Evolutionary conservation across 164 flowering plant species (phyloP), one percentile per base, ranked within the genome.

Genomic region (Houttuynia cordata): DNA sequence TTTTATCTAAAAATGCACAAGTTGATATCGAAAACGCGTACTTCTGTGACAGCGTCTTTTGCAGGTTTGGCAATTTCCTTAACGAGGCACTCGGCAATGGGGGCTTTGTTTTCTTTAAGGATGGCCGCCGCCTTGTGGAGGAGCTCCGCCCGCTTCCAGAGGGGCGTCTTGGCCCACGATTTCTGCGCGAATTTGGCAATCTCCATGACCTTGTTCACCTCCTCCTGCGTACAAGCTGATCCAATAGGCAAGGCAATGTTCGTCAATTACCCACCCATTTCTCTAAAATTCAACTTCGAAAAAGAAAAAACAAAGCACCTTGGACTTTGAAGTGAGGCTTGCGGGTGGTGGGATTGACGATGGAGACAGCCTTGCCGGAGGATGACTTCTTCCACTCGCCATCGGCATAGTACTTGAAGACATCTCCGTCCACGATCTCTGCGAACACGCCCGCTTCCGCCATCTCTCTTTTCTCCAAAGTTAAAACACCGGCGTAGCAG

Each of bases 11-110:
- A 30, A 30, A 30, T 30, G 37, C 6, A 2, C 49, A 45, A 45
- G 49, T 13, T 8, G 13, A 41, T 13, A 41, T 41, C 45, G 3
- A 41, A 41, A 13, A 9, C 0, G 39, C 18, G 54, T 70, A 93
- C 99, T 93, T 94, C 99, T 56, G 91, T 87, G 55, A 94, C 91
- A 14, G 99, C 79, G 66, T 94, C 99, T 71, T 94, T 94, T 8
- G 97, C 93, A 3, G 99, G 99, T 63, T 94, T 94, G 7, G 99
- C 97, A 25, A 94, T 87, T 70, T 94, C 99, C 47, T 94, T 94
- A 0, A 91, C 86, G 21, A 94, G 78, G 68, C 91, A 91, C 64
- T 94, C 97, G 8, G 93, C 99, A 68, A 94, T 88, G 12, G 97
- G 95, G 25, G 78, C 79, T 63, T 87, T 94, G 73, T 88, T 89